Conservation (phyloP, 192 early-diverging fungal species). For the Glomus cerebriforme region DNA sequence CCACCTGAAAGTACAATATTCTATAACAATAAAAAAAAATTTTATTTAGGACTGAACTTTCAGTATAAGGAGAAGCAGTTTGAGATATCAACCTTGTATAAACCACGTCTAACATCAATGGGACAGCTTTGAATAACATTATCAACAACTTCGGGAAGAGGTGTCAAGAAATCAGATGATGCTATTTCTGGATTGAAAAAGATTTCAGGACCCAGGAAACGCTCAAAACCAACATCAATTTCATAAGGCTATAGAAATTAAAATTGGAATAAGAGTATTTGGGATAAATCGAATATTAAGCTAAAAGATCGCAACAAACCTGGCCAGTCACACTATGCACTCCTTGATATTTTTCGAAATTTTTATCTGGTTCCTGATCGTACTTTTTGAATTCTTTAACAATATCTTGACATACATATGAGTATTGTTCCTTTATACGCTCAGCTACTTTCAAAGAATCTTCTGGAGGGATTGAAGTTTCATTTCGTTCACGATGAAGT, state of each 20-base stretch:
- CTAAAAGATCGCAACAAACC: conserved; percentile 41
- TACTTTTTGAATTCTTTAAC: conserved; percentile 96
- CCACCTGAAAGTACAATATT: conserved; percentile 99
- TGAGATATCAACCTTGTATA: conserved; percentile 76
- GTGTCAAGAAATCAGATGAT: conserved; percentile 94
- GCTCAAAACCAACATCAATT: conserved; percentile 97
- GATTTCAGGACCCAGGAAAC: conserved; percentile 98
- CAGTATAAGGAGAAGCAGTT: not conserved
- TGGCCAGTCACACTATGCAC: conserved; percentile 84
- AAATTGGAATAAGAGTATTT: conserved; percentile 11
- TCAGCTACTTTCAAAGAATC: conserved; percentile 95
- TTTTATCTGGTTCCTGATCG: conserved; percentile 86
- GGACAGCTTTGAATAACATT: conserved; percentile 95
- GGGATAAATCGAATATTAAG: not conserved
- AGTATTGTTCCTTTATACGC: conserved; percentile 95
- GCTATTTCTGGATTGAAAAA: conserved; percentile 99
- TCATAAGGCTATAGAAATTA: conserved; percentile 69
- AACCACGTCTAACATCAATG: conserved; percentile 93
- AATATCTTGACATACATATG: conserved; percentile 96
- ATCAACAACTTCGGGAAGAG: conserved; percentile 95
- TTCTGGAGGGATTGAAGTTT: conserved; percentile 94
- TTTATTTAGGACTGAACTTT: not conserved
- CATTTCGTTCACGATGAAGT: conserved; percentile 92
- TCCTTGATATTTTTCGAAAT: conserved; percentile 86
- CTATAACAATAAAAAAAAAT: conserved; percentile 44